Base-by-base conservation (phyloP, 1,139 yeast genomes). In the Scheffersomyces quercinus region DNA sequence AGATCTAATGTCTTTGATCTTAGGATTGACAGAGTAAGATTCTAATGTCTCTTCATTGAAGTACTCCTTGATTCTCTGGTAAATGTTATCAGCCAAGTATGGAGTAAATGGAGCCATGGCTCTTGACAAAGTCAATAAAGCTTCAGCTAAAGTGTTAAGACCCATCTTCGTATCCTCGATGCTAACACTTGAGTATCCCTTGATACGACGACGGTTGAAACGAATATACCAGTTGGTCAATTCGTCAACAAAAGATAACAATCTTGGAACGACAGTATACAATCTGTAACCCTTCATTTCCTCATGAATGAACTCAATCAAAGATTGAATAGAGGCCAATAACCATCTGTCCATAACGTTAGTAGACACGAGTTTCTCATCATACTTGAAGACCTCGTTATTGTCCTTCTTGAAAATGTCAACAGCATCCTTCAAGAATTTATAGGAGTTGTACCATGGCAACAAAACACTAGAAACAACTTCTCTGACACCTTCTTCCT, bases 31-130 rank as follows among this genome's bases (percentile, higher is more conserved):
- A 42, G 65, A 57, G 49, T 62, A 61, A 44, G 72, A 59, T 37
- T 67, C 72, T 56, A 84, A 77, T 35, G 78, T 79, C 39, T 77
- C 81, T 30, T 67, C 73, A 16, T 79, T 66, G 66, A 89, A 84
- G 58, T 73, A 82, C 35, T 73, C 75, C 62, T 75, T 81, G 67
- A 95, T 70, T 68, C 81, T 84, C 64, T 83, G 85, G 72, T 90
- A 95, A 56, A 95, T 87, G 58, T 83, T 82, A 62, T 95, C 99
- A 42, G 98, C 78, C 66, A 95, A 77, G 78, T 85, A 95, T 50
- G 99, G 99, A 42, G 98, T 90, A 73, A 95, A 95, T 52, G 99
- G 99, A 47, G 99, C 98, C 97, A 95, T 91, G 38, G 97, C 95
- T 65, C 97, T 83, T 37, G 83, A 87, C 60, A 95, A 82, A 35